Evolutionary conservation across 768 basidiomycete genomes (phyloP), one percentile per base, ranked within the genome.

Genomic region (Chalciporus piperatus): DNA sequence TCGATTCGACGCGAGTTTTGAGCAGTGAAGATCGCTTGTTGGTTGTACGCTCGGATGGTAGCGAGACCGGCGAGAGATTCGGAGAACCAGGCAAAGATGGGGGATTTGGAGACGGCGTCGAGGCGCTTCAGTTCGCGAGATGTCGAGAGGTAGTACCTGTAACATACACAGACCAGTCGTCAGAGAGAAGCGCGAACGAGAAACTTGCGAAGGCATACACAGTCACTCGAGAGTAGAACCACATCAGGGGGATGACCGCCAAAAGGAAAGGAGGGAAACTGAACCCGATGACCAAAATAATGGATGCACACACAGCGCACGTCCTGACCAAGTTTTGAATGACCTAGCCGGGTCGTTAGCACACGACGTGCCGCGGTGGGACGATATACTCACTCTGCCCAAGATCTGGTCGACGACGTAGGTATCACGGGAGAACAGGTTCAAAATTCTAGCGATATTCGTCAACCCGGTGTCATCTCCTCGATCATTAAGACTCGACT

Each of bases 81-180:
- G 2, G 87, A 87, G 65, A 91, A 91, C 84, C 86, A 89, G 0
- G 86, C 87, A 67, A 96, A 95, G 52, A 98, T 92, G 1, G 95
- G 94, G 0, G 90, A 92, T 35, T 89, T 84, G 6, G 91, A 91
- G 22, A 92, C 86, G 1, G 92, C 88, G 58, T 94, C 92, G 13
- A 95, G 76, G 13, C 92, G 88, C 66, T 94, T 92, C 22, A 94
- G 77, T 65, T 94, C 92, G 22, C 92, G 84, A 1, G 87, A 90
- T 0, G 91, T 92, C 3, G 89, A 76, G 8, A 94, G 80, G 65
- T 94, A 94, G 68, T 96, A 96, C 39, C 90, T 92, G 58, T 2
- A 28, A 20, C 42, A 41, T 3, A 6, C 13, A 3, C 6, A 1
- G 27, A 3, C 9, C 27, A 4, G 28, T 39, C 30, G 22, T 53